These are phyloP conservation scores for Rhizopogon vulgaris DNA, from an alignment of 768 basidiomycete genomes.

Conservation along the genomic window DNA sequence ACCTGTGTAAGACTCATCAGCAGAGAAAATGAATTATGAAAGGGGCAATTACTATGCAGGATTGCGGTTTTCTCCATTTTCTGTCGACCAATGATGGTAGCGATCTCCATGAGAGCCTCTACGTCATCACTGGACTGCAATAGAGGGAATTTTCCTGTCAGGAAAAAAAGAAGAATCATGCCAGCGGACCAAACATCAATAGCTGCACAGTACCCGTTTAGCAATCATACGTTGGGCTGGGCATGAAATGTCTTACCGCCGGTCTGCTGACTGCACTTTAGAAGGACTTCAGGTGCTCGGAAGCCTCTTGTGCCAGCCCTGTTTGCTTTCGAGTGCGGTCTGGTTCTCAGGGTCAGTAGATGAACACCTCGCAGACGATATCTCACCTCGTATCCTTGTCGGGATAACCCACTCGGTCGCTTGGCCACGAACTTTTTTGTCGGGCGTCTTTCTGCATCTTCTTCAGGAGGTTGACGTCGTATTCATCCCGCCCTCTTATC, in stretches of 20 bases:
- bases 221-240: neutral
- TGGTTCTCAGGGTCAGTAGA: constrained; percentile 19
- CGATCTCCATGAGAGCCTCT: constrained; percentile 94
- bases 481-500: constrained; percentile 36
- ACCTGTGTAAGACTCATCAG: constrained; percentile 40
- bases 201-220: constrained; percentile 42
- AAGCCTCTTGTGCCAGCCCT: constrained; percentile 96
- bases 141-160: constrained; percentile 87
- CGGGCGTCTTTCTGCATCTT: constrained; percentile 57
- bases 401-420: constrained; percentile 74
- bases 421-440: constrained; percentile 40
- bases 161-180: constrained; percentile 86
- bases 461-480: constrained; percentile 45
- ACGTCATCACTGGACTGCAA: constrained; percentile 92
- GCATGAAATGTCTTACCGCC: constrained; percentile 56
- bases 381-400: constrained; percentile 67
- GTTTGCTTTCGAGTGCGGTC: constrained; percentile 86
- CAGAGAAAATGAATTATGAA: neutral
- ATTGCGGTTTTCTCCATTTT: constrained; percentile 82
- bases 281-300: constrained; percentile 90
- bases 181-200: constrained; percentile 97
- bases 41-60: constrained; percentile 67
- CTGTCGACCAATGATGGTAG: constrained; percentile 74
- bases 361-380: neutral
- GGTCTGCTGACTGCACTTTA: constrained; percentile 91